phyloP scores from a whole-genome alignment of 192 early-diverging fungal genomes.

The Dissophora ornata region DNA sequence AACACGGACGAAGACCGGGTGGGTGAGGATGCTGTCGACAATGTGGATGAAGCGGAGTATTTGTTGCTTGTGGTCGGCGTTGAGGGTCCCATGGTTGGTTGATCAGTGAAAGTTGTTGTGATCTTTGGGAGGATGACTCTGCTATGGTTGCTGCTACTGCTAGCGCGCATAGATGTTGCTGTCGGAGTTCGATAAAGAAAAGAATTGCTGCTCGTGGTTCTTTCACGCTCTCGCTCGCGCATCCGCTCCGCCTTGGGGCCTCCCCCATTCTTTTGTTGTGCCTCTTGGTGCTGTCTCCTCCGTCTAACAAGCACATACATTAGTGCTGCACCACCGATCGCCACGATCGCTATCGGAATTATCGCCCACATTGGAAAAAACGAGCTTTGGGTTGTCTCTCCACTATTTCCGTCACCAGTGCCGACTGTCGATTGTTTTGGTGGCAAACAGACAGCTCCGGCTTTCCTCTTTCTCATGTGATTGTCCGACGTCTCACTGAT shows the following conservation, averaged over 20 bases:
- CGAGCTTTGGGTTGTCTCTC: neutral
- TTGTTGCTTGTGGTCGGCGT: neutral
- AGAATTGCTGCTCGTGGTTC: slow-evolving; percentile 8
- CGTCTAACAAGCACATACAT: slow-evolving; percentile 7
- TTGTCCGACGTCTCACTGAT: too few species aligned
- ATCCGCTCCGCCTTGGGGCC: slow-evolving; percentile 1
- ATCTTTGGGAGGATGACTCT: slow-evolving; percentile 7
- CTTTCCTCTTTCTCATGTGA: slow-evolving; percentile 3
- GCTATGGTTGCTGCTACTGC: neutral
- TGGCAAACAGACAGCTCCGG: slow-evolving; percentile 23
- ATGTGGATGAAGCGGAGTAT: neutral
- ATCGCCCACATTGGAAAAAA: slow-evolving; percentile 24
- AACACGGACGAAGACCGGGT: neutral
- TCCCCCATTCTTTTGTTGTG: neutral
- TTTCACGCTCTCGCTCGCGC: slow-evolving; percentile 6
- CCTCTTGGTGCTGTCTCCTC: neutral
- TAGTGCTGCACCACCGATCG: slow-evolving; percentile 2
- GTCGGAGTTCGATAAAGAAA: neutral
- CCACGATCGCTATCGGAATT: slow-evolving; percentile 1
- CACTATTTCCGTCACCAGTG: neutral
- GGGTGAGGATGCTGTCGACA: neutral
- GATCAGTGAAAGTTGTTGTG: slow-evolving; percentile 1
- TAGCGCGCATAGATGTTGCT: neutral
- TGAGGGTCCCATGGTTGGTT: neutral
- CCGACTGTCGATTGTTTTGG: neutral